Conservation (phyloP, 2,329 filamentous ascomycete species). For the Thyridium curvatum region DNA sequence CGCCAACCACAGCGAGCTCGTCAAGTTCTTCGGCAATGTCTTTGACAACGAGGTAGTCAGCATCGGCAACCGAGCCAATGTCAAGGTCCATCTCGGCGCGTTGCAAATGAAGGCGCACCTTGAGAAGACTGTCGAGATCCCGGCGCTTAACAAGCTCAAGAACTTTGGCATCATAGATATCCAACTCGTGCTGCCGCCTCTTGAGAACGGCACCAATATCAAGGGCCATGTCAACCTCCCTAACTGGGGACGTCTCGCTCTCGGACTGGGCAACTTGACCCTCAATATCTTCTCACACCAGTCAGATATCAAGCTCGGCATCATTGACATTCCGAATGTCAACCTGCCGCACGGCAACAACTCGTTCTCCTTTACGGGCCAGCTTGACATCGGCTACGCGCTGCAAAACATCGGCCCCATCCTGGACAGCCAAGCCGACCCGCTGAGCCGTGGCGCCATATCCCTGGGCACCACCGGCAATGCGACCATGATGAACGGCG, state of each 20-base stretch:
- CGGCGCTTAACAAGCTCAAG: constrained; percentile 28
- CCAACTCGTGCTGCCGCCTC: constrained; percentile 27
- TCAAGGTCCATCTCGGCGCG: constrained; percentile 30
- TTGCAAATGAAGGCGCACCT: constrained; percentile 28
- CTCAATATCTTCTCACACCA: constrained; percentile 34
- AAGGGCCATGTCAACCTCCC: constrained; percentile 35
- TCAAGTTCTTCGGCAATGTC: constrained; percentile 29
- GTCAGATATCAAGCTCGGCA: constrained; percentile 25
- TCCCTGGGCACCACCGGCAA: constrained; percentile 34
- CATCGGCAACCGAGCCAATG: constrained; percentile 29
- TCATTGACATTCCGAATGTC: constrained; percentile 29
- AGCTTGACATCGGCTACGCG: constrained; percentile 31
- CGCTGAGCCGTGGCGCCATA: constrained; percentile 31
- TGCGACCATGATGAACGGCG: constrained; percentile 30
- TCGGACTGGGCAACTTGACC: constrained; percentile 39
- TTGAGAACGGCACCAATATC: constrained; percentile 32
- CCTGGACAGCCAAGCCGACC: constrained; percentile 25
- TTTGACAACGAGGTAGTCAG: constrained; percentile 28
- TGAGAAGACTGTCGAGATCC: constrained; percentile 33
- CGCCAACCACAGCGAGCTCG: constrained; percentile 29
- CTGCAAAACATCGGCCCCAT: constrained; percentile 33
- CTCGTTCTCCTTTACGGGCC: constrained; percentile 29
- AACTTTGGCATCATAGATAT: constrained; percentile 30
- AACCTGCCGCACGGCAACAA: constrained; percentile 36
- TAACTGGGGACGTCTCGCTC: constrained; percentile 34